Base-by-base conservation (phyloP, 768 basidiomycete species). In the Leccinum rimulosum region DNA sequence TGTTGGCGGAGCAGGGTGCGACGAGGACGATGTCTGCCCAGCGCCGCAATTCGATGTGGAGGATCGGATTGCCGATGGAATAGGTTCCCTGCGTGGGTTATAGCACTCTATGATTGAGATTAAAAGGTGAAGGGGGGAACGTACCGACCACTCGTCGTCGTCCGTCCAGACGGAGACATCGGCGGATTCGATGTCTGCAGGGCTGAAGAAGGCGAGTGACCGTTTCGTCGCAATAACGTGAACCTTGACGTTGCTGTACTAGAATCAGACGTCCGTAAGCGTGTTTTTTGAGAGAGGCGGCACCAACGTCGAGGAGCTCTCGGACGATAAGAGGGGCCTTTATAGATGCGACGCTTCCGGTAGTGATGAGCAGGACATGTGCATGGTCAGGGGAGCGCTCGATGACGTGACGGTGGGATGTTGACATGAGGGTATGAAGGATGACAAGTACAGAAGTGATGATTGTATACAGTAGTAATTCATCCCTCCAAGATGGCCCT, bases 1-100 rank as follows among this genome's bases (percentile, higher is more conserved):
- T 95, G 73, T 97, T 98, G n/a, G 96, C 95, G 1, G 93, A 95
- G 68, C 95, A 98, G 0, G 97, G 97, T 0, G 93, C 93, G 52
- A 99, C 82, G 51, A 99, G 86, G 53, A 98, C 95, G 53, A 98
- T 75, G 68, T 99, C 95, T 49, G 96, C 95, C 97, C 97, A 98
- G 56, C 87, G 78, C 35, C 94, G 76, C 3, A 97, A 85, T 75
- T 99, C 95, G 57, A 98, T 98, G 73, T 99, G 97, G 28, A 98
- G 80, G 56, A 98, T 96, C 0, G 94, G 93, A 66, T 98, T 90
- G 1, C 94, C 91, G 50, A 95, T 84, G 60, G 82, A 82, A 68
- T 84, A 91, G 66, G 80, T 82, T 25, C 77, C 81, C 94, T 95
- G 27, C 6, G 9, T 12, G 9, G 28, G 15, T 30, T 15, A 27